Evolutionary conservation across 2,329 filamentous ascomycete genomes (phyloP).

Genomic region (Paramyrothecium roridum): DNA sequence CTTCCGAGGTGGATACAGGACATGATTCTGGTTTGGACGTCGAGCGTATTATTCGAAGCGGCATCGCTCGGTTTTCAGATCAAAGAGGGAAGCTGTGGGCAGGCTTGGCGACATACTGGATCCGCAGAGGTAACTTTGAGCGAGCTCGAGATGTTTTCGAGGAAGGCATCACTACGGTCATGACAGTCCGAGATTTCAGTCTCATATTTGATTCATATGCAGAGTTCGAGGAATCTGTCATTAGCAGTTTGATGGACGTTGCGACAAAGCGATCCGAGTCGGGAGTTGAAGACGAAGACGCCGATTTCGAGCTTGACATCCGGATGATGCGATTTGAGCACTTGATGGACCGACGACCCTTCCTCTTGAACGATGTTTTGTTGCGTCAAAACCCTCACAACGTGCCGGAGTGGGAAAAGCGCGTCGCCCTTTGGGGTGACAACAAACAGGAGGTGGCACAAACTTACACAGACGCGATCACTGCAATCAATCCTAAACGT

Average conservation of each 20-base stretch:
- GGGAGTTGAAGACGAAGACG: constrained; percentile 72
- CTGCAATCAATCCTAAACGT: constrained; percentile 89
- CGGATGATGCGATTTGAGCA: constrained; percentile 98
- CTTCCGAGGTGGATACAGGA: constrained; percentile 77
- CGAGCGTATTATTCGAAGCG: constrained; percentile 88
- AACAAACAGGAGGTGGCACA: constrained; percentile 89
- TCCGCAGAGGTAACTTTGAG: constrained; percentile 88
- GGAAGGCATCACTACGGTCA: constrained; percentile 94
- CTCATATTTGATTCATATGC: constrained; percentile 94
- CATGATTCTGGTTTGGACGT: constrained; percentile 83
- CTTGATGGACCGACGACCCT: constrained; percentile 93
- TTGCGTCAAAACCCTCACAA: constrained; percentile 95
- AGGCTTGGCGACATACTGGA: constrained; percentile 94
- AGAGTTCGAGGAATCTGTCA: constrained; percentile 96
- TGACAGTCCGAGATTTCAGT: constrained; percentile 97
- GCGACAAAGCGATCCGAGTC: constrained; percentile 78
- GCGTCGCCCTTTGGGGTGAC: constrained; percentile 91
- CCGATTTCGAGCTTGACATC: constrained; percentile 92
- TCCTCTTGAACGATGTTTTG: constrained; percentile 93
- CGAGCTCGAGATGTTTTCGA: constrained; percentile 90
- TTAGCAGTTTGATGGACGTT: constrained; percentile 85
- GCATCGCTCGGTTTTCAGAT: constrained; percentile 85
- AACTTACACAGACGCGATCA: constrained; percentile 92
- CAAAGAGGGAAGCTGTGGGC: constrained; percentile 95
- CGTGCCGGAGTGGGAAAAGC: constrained; percentile 95